These are phyloP conservation scores for Floccularia luteovirens DNA, from an alignment of 768 basidiomycete genomes.

Conservation along the genomic window DNA sequence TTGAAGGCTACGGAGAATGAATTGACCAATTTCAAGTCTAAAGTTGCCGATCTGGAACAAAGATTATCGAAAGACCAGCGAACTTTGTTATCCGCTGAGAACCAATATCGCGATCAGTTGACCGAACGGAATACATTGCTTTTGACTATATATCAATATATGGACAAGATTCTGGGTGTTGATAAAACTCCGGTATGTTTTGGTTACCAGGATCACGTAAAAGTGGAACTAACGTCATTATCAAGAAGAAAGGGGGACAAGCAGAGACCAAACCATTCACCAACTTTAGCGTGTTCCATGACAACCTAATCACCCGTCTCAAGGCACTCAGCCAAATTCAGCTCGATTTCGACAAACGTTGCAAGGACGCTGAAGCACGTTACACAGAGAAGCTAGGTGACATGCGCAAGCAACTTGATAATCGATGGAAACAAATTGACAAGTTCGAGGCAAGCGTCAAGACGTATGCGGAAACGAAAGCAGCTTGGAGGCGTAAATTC, in stretches of 20 bases:
- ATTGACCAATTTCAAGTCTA: conserved; percentile 45
- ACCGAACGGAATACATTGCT: conserved; percentile 90
- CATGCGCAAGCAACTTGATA: conserved; percentile 82
- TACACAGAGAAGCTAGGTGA: conserved; percentile 69
- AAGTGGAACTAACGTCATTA: not conserved
- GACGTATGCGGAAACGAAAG: conserved; percentile 72
- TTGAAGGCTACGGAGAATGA: conserved; percentile 69
- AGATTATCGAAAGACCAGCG: conserved; percentile 79
- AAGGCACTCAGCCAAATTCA: conserved; percentile 82
- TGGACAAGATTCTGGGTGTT: conserved; percentile 89
- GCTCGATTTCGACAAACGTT: conserved; percentile 77
- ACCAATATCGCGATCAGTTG: conserved; percentile 83
- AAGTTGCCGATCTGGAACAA: conserved; percentile 69
- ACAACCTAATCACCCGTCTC: conserved; percentile 84
- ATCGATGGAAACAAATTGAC: conserved; percentile 88
- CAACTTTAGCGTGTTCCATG: conserved; percentile 91
- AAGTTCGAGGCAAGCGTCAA: conserved; percentile 86
- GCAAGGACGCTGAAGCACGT: conserved; percentile 68
- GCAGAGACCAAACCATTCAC: conserved; percentile 90
- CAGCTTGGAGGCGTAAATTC: conserved; percentile 77
- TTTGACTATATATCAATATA: conserved; percentile 89
- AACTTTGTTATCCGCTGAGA: conserved; percentile 60
- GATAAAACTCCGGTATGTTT: conserved; percentile 70
- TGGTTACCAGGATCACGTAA: not conserved
- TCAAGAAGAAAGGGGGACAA: conserved; percentile 65